Base-by-base conservation (phyloP, 2,329 filamentous ascomycete genomes). In the Shiraia sp. region DNA sequence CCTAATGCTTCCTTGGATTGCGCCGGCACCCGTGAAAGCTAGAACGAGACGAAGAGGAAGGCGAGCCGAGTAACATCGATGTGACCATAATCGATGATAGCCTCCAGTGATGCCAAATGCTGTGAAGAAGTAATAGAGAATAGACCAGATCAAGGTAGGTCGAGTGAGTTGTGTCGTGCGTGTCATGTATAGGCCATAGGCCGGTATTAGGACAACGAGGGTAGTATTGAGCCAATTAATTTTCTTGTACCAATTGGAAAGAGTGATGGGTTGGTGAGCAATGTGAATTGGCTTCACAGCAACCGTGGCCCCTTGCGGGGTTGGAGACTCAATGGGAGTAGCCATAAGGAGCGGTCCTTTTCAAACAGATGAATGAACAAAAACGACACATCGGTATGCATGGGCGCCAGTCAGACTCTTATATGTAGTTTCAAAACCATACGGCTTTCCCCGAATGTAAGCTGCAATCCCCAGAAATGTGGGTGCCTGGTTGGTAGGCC, bases 221-320 rank as follows among this genome's bases (percentile, higher is more conserved):
- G 77, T 81, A 42, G 87, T 84, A 71, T 93, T 95, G 54, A 95
- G 79, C 90, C 90, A 95, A 79, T 95, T 90, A 75, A 96, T 80
- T 66, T 95, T 90, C 73, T 90, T 85, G 73, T 90, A 83, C 88
- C 88, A 92, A 75, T 95, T 95, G 54, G 75, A 72, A 6, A 55
- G 16, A 3, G 51, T 57, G 13, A 47, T 16, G 16, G 50, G 43
- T 16, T 58, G 51, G 25, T 51, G 39, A 14, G 53, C 46, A 27
- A 59, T 50, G 39, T 60, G 57, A 19, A 27, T 34, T 26, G 40
- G 34, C 38, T 53, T 55, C 12, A 25, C 25, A n/a, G 33, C 10
- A 22, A 19, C 1, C n/a, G 30, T 22, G 14, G 16, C 12, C 16
- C 35, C 29, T n/a, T 24, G 26, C n/a, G 24, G 14, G 17, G 33